Evolutionary conservation across 2,329 filamentous ascomycete species (phyloP).

Genomic region (Trichoderma atrobrunneum): DNA sequence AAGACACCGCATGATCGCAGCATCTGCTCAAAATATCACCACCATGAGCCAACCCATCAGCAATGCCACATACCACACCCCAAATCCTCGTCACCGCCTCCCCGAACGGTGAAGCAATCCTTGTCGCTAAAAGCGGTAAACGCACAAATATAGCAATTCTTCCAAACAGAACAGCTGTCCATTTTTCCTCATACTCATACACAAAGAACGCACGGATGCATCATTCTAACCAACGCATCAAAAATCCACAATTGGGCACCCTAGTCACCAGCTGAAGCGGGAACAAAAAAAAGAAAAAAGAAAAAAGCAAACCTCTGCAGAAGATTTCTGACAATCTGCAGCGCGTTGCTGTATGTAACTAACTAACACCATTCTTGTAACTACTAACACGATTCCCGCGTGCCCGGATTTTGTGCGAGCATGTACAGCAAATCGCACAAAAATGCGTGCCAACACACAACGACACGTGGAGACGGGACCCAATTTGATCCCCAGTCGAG

Average conservation of each 20-base stretch:
- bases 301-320: background rate
- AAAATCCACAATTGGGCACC: background rate
- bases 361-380: background rate
- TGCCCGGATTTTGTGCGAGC: background rate
- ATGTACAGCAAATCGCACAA: background rate
- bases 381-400: background rate
- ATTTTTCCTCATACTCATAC: background rate
- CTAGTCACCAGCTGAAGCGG: background rate
- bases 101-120: background rate
- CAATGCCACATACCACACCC: background rate
- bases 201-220: background rate
- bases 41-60: conserved; percentile 2
- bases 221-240: conserved; percentile 7
- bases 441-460: background rate
- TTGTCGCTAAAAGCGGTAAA: conserved; percentile 17
- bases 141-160: background rate
- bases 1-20: background rate
- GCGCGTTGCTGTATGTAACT: background rate
- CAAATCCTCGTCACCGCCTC: conserved; percentile 3
- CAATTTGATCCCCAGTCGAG: background rate
- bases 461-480: background rate
- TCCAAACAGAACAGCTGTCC: background rate
- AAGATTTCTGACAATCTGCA: background rate
- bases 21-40: background rate
- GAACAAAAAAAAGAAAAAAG: background rate